Conservation (phyloP, 116 monocot genomes). For the Iris pallida region DNA sequence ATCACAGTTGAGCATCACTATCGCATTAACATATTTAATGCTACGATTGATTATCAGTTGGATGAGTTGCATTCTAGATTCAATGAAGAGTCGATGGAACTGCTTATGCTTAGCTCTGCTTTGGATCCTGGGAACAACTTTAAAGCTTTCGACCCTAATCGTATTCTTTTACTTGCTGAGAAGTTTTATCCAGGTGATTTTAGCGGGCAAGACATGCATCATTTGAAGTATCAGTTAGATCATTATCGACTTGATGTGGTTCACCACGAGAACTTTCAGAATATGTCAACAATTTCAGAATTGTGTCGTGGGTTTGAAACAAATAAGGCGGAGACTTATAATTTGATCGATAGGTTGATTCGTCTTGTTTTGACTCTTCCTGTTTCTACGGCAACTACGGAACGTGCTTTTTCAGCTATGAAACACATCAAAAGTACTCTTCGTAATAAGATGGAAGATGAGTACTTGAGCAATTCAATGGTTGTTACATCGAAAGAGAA, state of each 20-base stretch:
- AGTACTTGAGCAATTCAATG: neutral
- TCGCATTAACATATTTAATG: neutral
- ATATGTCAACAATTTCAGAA: neutral
- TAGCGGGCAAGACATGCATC: neutral
- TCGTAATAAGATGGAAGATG: neutral
- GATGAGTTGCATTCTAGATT: neutral
- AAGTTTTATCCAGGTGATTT: neutral
- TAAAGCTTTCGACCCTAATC: neutral
- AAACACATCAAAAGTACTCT: neutral
- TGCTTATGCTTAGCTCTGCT: neutral
- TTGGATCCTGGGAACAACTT: neutral
- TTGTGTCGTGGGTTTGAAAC: neutral
- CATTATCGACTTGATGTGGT: neutral
- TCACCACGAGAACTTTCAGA: neutral
- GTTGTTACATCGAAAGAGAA: neutral
- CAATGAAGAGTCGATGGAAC: neutral
- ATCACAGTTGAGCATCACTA: constrained; percentile 6
- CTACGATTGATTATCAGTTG: neutral
- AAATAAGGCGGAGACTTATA: neutral
- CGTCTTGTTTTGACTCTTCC: constrained; percentile 1
- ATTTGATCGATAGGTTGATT: neutral
- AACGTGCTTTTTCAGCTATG: neutral
- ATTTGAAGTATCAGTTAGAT: neutral
- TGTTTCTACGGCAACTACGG: constrained; percentile 2
- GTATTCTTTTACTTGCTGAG: neutral